phyloP scores from a whole-genome alignment of 108 stramenopile genomes.

The Chaetoceros muelleri region DNA sequence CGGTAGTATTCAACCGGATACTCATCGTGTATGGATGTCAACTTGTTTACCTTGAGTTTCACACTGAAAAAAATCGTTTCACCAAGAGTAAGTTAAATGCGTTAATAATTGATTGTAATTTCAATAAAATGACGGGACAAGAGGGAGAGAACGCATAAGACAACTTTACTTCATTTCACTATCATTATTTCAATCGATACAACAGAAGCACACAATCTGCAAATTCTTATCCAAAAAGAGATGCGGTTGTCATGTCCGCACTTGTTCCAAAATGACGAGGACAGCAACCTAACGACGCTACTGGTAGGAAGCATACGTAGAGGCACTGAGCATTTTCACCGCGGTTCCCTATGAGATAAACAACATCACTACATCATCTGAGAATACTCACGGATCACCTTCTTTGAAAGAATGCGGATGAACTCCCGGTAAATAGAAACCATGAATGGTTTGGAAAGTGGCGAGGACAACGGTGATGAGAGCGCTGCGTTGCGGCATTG shows the following conservation, averaged over 20 bases:
- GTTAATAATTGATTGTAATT: not conserved
- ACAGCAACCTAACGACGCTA: no score
- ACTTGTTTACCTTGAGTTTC: constrained; percentile 85
- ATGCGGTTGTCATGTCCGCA: not conserved
- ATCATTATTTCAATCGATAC: not conserved
- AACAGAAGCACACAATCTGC: not conserved
- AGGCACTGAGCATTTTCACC: no score
- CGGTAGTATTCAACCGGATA: constrained; percentile 94
- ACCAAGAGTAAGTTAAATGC: not conserved
- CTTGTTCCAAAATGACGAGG: no score
- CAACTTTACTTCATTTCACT: not conserved
- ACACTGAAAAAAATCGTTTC: constrained; percentile 34
- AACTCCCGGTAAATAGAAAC: constrained; percentile 78
- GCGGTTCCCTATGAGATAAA: no score
- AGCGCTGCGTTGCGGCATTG: no score
- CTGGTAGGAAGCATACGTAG: no score
- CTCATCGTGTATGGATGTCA: constrained; percentile 83
- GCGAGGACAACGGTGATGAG: not conserved
- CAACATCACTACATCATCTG: no score
- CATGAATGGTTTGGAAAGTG: constrained; percentile 8
- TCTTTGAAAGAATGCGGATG: constrained; percentile 68
- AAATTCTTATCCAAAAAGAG: not conserved
- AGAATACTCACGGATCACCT: constrained; percentile 44
- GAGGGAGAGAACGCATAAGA: not conserved
- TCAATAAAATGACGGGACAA: not conserved